Evolutionary conservation across 2,329 filamentous ascomycete genomes (phyloP).

Genomic region (Diaporthe batatas): DNA sequence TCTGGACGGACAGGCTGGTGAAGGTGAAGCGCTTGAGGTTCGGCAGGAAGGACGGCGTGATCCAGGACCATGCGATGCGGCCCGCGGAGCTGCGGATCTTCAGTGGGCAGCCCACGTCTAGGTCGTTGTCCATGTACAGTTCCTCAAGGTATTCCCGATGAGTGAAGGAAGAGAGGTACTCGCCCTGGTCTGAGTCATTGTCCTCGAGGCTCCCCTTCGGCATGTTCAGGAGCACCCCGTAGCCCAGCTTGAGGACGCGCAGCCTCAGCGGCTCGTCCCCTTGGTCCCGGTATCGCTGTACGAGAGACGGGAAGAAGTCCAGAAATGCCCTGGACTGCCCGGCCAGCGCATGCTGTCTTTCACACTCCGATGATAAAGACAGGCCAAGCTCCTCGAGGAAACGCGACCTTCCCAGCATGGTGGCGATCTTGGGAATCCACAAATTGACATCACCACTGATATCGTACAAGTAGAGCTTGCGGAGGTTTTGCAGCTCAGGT

Average conservation of each 20-base stretch:
- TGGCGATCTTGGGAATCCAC: conserved; percentile 30
- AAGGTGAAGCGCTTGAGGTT: conserved; percentile 38
- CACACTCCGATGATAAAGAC: conserved; percentile 36
- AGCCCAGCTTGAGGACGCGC: conserved; percentile 37
- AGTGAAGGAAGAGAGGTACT: conserved; percentile 30
- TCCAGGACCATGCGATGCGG: conserved; percentile 30
- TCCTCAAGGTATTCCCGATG: conserved; percentile 24
- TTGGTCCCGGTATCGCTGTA: conserved; percentile 24
- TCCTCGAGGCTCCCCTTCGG: not conserved
- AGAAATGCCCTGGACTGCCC: conserved; percentile 4
- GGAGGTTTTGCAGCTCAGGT: conserved; percentile 34
- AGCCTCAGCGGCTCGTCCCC: conserved; percentile 27
- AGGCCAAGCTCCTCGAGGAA: conserved; percentile 32
- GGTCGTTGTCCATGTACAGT: conserved; percentile 35
- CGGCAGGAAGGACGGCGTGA: conserved; percentile 27
- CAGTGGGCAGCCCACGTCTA: conserved; percentile 33
- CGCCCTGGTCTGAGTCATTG: not conserved
- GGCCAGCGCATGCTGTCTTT: conserved; percentile 19
- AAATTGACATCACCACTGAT: conserved; percentile 32
- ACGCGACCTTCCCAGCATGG: conserved; percentile 28
- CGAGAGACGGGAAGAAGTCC: conserved; percentile 29
- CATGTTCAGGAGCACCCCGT: conserved; percentile 35
- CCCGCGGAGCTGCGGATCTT: conserved; percentile 20
- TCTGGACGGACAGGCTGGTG: conserved; percentile 34
- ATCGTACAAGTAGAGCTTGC: conserved; percentile 35